phyloP scores from a whole-genome alignment of 1,284 basidiomycete species.

The Puccinia polysora region DNA sequence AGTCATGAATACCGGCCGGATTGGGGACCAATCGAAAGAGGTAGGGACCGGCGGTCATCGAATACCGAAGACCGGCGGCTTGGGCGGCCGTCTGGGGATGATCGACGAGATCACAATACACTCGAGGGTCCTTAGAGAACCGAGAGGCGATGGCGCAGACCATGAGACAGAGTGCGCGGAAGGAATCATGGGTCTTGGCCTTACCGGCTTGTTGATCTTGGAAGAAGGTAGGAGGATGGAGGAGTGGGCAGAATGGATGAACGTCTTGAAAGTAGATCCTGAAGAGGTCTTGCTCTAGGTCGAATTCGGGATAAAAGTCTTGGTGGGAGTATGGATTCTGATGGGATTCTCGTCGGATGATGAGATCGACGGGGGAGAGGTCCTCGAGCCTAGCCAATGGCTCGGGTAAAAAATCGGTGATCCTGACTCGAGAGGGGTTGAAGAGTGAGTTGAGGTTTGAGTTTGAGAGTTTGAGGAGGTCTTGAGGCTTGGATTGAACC shows the following conservation, averaged over 20 bases:
- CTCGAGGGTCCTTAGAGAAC: slow-evolving; percentile 63
- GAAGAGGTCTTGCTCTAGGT: slow-evolving; percentile 63
- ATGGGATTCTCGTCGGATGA: slow-evolving; percentile 16
- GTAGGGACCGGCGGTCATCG: neutral
- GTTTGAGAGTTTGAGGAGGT: neutral
- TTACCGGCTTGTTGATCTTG: slow-evolving; percentile 59
- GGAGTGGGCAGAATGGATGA: slow-evolving; percentile 64
- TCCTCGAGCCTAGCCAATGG: slow-evolving; percentile 14
- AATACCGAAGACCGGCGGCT: slow-evolving; percentile 24
- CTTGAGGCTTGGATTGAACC: neutral
- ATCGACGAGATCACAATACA: slow-evolving; percentile 48
- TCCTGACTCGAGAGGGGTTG: slow-evolving; percentile 14
- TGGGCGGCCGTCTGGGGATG: neutral
- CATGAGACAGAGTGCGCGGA: slow-evolving; percentile 67
- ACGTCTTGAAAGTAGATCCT: slow-evolving; percentile 65
- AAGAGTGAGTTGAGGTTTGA: slow-evolving; percentile 4
- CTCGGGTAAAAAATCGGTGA: neutral
- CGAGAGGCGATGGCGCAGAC: slow-evolving; percentile 71
- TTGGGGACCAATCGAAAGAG: slow-evolving; percentile 5
- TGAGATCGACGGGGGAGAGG: slow-evolving; percentile 28
- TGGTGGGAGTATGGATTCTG: neutral
- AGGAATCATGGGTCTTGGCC: slow-evolving; percentile 61
- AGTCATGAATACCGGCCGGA: slow-evolving; percentile 5
- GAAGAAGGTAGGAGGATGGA: slow-evolving; percentile 73
- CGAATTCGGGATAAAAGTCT: slow-evolving; percentile 48